Percentiles rank a stretch among this genome's conserved stretches.
phyloP scores from a whole-genome alignment of 352 stramenopile species.

The Phytophthora capsici region DNA sequence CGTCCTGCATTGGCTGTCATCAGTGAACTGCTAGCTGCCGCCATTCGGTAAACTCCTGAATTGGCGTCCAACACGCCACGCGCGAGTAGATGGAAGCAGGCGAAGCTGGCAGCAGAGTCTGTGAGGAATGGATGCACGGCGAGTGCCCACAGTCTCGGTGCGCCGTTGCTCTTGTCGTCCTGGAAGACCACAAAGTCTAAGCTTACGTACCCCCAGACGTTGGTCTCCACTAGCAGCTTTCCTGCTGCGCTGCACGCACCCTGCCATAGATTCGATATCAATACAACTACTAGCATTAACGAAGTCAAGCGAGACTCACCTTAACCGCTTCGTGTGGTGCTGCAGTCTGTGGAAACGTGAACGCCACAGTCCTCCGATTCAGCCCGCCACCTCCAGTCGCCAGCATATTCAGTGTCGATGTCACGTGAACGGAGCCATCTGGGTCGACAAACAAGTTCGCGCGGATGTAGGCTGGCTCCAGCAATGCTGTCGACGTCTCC shows the following conservation, averaged over 20 bases:
- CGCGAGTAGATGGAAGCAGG: slow-evolving; percentile 71
- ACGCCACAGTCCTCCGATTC: slow-evolving; percentile 53
- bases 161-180: slow-evolving; percentile 51
- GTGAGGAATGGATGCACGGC: slow-evolving; percentile 81
- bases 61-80: slow-evolving; percentile 43
- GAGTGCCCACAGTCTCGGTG: slow-evolving; percentile 74
- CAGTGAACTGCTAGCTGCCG: slow-evolving; percentile 3
- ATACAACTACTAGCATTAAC: no score
- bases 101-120: slow-evolving; percentile 76
- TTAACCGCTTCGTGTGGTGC: slow-evolving; percentile 80
- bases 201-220: slow-evolving; percentile 83
- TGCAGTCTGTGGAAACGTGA: slow-evolving; percentile 79
- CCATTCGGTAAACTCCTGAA: slow-evolving; percentile 21
- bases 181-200: slow-evolving; percentile 81
- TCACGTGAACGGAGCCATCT: slow-evolving; percentile 63
- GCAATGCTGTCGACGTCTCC: neutral
- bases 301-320: no score
- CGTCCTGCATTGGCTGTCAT: neutral
- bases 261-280: slow-evolving; percentile 7
- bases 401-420: slow-evolving; percentile 76
- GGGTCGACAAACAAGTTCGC: slow-evolving; percentile 86
- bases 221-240: slow-evolving; percentile 33
- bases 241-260: slow-evolving; percentile 27
- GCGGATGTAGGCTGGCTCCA: slow-evolving; percentile 53
- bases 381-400: slow-evolving; percentile 28